Conservation (phyloP, 495 filamentous ascomycete genomes). For the Achaetomiella virescens region DNA sequence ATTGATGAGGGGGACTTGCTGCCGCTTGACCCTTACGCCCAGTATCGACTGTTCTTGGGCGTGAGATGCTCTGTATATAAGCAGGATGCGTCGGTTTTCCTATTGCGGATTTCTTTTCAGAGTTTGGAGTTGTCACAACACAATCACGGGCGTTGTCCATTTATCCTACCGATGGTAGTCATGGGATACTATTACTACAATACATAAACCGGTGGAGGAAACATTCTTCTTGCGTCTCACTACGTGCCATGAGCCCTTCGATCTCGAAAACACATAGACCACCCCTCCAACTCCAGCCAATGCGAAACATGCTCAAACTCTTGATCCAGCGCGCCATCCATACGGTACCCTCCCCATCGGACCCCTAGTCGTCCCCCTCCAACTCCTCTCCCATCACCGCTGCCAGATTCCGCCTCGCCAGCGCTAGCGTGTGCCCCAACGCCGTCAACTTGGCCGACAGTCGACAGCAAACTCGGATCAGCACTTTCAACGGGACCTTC, state of each 20-base stretch:
- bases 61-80: neutral
- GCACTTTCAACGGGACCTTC: conserved; percentile 86
- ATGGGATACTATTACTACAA: neutral
- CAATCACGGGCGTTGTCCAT: neutral
- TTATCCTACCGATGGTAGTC: neutral
- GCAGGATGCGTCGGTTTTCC: neutral
- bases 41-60: neutral
- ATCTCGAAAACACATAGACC: neutral
- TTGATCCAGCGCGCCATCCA: no score
- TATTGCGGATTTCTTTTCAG: neutral
- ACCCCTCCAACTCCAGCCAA: neutral
- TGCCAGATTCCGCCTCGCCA: conserved; percentile 64
- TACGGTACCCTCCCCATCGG: neutral
- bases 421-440: conserved; percentile 63
- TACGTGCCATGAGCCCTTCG: neutral
- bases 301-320: no score
- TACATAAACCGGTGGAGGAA: neutral
- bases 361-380: conserved; percentile 21
- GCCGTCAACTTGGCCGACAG: conserved; percentile 81
- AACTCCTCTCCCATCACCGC: conserved; percentile 68
- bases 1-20: neutral
- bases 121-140: neutral
- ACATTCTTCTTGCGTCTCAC: neutral
- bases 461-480: conserved; percentile 82
- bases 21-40: neutral